Evolutionary conservation across 345 rosid species (phyloP), one percentile per base, ranked within the genome.

Genomic region (Salix arbutifolia): DNA sequence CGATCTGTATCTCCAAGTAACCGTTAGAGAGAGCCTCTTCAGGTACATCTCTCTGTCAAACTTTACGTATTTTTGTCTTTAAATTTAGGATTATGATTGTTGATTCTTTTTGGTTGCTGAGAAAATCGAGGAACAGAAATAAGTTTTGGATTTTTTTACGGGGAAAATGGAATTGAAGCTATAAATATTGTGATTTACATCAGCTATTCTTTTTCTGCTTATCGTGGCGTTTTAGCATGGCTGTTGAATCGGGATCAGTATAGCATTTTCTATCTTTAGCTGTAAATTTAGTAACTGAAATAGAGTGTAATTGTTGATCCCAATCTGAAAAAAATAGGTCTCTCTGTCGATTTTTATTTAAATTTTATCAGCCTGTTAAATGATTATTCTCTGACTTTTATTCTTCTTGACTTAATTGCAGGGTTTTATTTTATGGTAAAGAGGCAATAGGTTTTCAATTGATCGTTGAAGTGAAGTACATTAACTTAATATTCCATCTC

Each of bases 1-100:
- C 74, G 86, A 84, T 86, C 84, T 80, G 87, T 67, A 33, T 17
- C 52, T 74, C 60, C 23, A 33, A 9, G 64, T 70, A 33, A 70
- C 78, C 28, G 71, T 74, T 79, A 68, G 82, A 71, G 72, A 78
- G 83, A 77, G 69, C 30, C 42, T 35, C 13, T 58, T 50, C 66
- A 16, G 79, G 72, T 76, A 67, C 62, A 16, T 77, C 74, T 76
- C 42, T 58, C 75, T 72, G 68, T 42, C 23, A 28, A 40, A 66
- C 62, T 12, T 37, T 37, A 66, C 46, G 60, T 53, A 5, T 23
- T 28, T 67, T 66, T 28, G 71, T 30, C 14, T 40, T 71, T 73
- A 50, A 11, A 7, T 21, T 37, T 38, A 21, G 9, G 25, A 17
- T 53, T 44, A 28, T 65, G 25, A 28, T 40, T 50, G 3, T 12